Percentiles rank a stretch among this genome's conserved stretches.
These are phyloP conservation scores for Lachnellula occidentalis DNA, from an alignment of 2,329 filamentous ascomycete species.

Conservation along the genomic window DNA sequence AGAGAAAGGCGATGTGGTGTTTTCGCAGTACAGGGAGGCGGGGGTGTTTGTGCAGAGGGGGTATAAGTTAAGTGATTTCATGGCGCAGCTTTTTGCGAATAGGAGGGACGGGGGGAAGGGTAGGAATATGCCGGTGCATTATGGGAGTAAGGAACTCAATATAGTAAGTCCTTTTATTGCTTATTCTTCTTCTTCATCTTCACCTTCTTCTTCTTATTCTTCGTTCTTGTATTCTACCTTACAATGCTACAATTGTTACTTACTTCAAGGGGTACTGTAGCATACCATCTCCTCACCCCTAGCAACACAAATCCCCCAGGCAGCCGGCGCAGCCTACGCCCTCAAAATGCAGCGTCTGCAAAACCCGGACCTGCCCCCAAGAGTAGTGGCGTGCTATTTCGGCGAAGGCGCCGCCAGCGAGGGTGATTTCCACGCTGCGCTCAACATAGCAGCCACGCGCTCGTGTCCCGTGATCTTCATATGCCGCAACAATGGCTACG, in stretches of 20 bases:
- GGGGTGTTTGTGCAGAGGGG: slow-evolving; percentile 88
- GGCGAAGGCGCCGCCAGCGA: slow-evolving; percentile 87
- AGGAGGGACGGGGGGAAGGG: slow-evolving; percentile 72
- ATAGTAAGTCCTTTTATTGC: slow-evolving; percentile 54
- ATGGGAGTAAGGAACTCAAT: slow-evolving; percentile 76
- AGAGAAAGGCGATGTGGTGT: slow-evolving; percentile 79
- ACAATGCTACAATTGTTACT: no score
- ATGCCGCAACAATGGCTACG: slow-evolving; percentile 89
- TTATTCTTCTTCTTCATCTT: neutral
- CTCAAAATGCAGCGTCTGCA: slow-evolving; percentile 74
- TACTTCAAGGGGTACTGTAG: slow-evolving; percentile 33
- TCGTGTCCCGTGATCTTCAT: slow-evolving; percentile 86
- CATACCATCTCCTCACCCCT: slow-evolving; percentile 83
- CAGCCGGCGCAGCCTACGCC: slow-evolving; percentile 80
- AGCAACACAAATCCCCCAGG: slow-evolving; percentile 85
- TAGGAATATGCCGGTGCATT: slow-evolving; percentile 97
- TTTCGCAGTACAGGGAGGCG: slow-evolving; percentile 90
- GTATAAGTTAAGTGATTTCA: slow-evolving; percentile 82
- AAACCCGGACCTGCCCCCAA: slow-evolving; percentile 60
- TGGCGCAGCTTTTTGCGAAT: slow-evolving; percentile 93
- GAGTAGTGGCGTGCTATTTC: slow-evolving; percentile 79
- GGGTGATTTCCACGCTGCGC: slow-evolving; percentile 84
- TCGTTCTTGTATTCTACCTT: no score
- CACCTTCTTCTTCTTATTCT: neutral
- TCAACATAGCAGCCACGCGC: slow-evolving; percentile 86